Conservation (phyloP, 1,139 yeast genomes). For the Arxiozyma telluris region DNA sequence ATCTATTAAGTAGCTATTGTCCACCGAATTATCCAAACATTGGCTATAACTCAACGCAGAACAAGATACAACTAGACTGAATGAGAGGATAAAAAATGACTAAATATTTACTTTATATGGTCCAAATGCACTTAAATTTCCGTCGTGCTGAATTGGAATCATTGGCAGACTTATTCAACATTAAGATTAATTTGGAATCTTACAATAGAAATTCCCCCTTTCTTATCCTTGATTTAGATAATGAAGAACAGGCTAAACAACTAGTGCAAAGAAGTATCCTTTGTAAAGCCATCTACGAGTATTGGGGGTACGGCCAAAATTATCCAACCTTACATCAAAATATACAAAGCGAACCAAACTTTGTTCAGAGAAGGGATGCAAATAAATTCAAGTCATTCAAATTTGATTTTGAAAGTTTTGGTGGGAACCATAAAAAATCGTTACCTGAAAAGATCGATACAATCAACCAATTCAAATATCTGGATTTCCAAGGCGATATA, state of each 20-base stretch:
- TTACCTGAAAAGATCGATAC: conserved; percentile 44
- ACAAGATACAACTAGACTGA: background rate
- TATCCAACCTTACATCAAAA: conserved; percentile 50
- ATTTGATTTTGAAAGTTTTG: conserved; percentile 71
- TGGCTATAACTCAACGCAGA: background rate
- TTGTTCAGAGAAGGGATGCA: conserved; percentile 15
- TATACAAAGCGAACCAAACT: conserved; percentile 34
- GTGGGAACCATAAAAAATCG: conserved; percentile 49
- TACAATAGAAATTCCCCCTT: conserved; percentile 64
- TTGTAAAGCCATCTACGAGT: conserved; percentile 69
- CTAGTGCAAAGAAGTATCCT: conserved; percentile 62
- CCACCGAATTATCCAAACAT: too few species aligned
- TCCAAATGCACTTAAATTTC: conserved; percentile 75
- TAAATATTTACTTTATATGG: conserved; percentile 66
- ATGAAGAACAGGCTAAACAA: conserved; percentile 56
- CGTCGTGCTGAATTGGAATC: conserved; percentile 79
- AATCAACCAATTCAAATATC: conserved; percentile 64
- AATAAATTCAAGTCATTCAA: conserved; percentile 52
- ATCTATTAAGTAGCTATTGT: too few species aligned
- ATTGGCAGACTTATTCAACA: conserved; percentile 53
- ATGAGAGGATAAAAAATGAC: background rate
- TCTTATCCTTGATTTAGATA: conserved; percentile 51
- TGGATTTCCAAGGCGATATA: conserved; percentile 70
- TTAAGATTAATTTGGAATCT: conserved; percentile 49
- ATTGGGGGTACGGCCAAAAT: conserved; percentile 66